Evolutionary conservation across 441 rosid genomes (phyloP).

Genomic region (Erodium moschatum): DNA sequence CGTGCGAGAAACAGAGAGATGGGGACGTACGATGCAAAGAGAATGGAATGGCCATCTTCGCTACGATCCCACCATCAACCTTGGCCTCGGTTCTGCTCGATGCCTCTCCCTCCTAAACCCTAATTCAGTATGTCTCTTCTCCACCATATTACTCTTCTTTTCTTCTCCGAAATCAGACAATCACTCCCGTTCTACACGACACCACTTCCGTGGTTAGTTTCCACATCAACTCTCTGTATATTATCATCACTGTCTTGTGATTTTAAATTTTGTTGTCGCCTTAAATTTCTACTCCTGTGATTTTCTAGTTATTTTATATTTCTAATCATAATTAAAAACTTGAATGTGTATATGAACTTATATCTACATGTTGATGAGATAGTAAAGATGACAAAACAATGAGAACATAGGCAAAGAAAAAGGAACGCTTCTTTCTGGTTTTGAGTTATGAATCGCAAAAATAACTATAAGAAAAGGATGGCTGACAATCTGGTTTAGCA

Average conservation of each 20-base stretch:
- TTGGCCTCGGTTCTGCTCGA: neutral
- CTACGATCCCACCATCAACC: neutral
- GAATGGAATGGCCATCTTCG: neutral
- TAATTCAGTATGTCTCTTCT: neutral
- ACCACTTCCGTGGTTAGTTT: neutral
- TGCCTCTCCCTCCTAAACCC: neutral
- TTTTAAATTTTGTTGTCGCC: neutral
- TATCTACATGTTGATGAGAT: no score
- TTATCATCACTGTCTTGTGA: neutral
- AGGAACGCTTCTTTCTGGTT: no score
- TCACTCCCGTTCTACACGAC: neutral
- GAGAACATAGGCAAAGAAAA: no score
- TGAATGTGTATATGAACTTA: no score
- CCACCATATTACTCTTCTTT: neutral
- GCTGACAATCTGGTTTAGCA: no score
- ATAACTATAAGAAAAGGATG: no score
- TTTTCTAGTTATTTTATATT: no score
- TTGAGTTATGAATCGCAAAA: no score
- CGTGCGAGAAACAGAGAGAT: neutral
- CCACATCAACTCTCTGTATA: neutral
- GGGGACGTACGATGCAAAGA: neutral
- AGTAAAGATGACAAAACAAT: no score
- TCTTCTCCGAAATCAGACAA: neutral
- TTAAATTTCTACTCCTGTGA: neutral
- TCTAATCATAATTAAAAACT: no score